Conservation (phyloP, 257 asterid genomes). For the Pogostemon cablin region DNA sequence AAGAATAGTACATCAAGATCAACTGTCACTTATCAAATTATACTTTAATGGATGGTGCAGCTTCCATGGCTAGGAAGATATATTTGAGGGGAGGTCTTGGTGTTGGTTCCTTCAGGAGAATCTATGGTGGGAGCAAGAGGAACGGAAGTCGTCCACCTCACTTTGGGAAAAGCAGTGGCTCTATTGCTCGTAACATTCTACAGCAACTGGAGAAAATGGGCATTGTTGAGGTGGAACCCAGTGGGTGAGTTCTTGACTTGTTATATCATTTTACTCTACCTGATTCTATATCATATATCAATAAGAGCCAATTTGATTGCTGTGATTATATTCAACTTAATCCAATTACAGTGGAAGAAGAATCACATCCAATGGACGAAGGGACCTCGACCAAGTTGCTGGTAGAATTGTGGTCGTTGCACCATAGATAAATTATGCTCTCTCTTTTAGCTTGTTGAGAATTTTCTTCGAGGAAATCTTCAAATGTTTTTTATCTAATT, state of each 20-base stretch:
- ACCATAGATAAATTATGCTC: slow-evolving; percentile 31
- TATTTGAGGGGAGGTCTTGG: slow-evolving; percentile 83
- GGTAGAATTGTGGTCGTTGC: slow-evolving; percentile 68
- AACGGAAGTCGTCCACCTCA: slow-evolving; percentile 73
- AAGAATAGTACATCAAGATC: not conserved
- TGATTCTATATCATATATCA: not conserved
- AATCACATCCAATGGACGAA: slow-evolving; percentile 79
- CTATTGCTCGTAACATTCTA: slow-evolving; percentile 69
- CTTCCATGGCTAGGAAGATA: slow-evolving; percentile 86
- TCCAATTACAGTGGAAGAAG: slow-evolving; percentile 64
- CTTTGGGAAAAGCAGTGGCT: slow-evolving; percentile 67
- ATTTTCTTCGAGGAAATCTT: slow-evolving; percentile 22
- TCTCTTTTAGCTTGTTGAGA: slow-evolving; percentile 28
- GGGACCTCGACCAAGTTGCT: slow-evolving; percentile 93
- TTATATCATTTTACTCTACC: not conserved
- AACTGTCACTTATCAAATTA: not conserved
- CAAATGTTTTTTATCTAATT: slow-evolving; percentile 15
- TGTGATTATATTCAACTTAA: not conserved
- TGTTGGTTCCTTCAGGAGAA: slow-evolving; percentile 79
- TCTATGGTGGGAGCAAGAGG: slow-evolving; percentile 89
- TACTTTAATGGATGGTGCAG: slow-evolving; percentile 38
- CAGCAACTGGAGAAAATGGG: slow-evolving; percentile 61
- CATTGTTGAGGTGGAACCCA: slow-evolving; percentile 58
- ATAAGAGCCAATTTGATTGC: not conserved
- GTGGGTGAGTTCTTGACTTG: slow-evolving; percentile 48